Conservation (phyloP, 2,329 filamentous ascomycete genomes). For the Fusarium compactum region DNA sequence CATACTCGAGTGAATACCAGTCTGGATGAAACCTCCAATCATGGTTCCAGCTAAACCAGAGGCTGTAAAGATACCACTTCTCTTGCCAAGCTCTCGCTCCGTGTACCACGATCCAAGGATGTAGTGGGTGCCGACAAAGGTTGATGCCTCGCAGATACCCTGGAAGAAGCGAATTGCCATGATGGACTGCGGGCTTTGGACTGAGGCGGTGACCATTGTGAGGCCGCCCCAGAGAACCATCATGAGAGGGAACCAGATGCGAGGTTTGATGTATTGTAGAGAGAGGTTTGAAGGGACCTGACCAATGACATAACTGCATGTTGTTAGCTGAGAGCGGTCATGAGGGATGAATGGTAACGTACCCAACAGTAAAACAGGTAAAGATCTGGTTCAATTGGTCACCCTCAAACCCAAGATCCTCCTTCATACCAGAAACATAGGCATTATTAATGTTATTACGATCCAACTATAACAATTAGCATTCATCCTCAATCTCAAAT, state of each 20-base stretch:
- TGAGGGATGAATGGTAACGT: slow-evolving; percentile 5
- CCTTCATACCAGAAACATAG: slow-evolving; percentile 60
- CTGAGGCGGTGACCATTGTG: slow-evolving; percentile 67
- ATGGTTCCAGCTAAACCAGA: slow-evolving; percentile 69
- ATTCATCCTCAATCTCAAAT: not conserved
- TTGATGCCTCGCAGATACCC: slow-evolving; percentile 55
- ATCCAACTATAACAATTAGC: slow-evolving; percentile 47
- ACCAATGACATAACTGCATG: slow-evolving; percentile 60
- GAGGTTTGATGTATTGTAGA: slow-evolving; percentile 71
- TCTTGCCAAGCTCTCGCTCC: slow-evolving; percentile 69
- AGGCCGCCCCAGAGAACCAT: slow-evolving; percentile 73
- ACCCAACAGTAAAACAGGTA: slow-evolving; percentile 55
- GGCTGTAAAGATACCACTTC: slow-evolving; percentile 72
- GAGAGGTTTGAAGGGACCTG: slow-evolving; percentile 72
- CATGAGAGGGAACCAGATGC: slow-evolving; percentile 73
- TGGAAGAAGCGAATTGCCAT: slow-evolving; percentile 57
- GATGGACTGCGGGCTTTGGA: slow-evolving; percentile 52
- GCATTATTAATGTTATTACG: slow-evolving; percentile 56
- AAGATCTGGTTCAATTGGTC: slow-evolving; percentile 56
- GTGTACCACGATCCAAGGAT: slow-evolving; percentile 69
- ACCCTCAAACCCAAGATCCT: slow-evolving; percentile 60
- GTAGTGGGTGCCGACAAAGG: slow-evolving; percentile 58
- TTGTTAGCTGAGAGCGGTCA: not conserved
- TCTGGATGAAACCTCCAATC: slow-evolving; percentile 67
- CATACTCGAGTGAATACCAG: slow-evolving; percentile 66